Evolutionary conservation across 495 filamentous ascomycete genomes (phyloP).

Genomic region (Eremomyces bilateralis): DNA sequence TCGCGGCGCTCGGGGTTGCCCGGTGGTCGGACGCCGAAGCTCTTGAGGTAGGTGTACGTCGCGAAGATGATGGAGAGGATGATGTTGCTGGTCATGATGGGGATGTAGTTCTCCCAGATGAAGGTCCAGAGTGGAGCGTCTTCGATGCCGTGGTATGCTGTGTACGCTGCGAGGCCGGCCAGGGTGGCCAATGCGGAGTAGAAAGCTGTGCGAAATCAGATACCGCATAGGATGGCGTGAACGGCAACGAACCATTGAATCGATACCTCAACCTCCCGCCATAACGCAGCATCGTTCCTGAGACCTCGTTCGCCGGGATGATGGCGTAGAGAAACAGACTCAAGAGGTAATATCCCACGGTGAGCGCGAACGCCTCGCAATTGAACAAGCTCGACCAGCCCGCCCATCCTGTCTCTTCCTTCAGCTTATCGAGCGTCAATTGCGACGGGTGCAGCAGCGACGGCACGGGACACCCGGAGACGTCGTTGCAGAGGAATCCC

Average conservation of each 20-base stretch:
- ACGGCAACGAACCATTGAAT: constrained; percentile 46
- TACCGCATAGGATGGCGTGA: constrained; percentile 1
- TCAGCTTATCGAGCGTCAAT: constrained; percentile 46
- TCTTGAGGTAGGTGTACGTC: constrained; percentile 53
- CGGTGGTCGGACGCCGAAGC: constrained; percentile 51
- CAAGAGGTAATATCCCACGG: constrained; percentile 59
- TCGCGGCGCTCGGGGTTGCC: constrained; percentile 46
- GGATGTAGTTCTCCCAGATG: constrained; percentile 74
- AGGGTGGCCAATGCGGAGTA: constrained; percentile 49
- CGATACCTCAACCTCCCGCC: constrained; percentile 70
- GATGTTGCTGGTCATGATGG: constrained; percentile 65
- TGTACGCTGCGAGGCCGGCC: constrained; percentile 44
- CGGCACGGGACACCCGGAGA: constrained; percentile 75
- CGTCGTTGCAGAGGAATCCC: constrained; percentile 75
- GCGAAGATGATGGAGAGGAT: constrained; percentile 47
- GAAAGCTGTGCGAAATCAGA: constrained; percentile 37
- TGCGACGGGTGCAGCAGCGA: constrained; percentile 58
- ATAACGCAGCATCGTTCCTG: constrained; percentile 46
- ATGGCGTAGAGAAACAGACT: constrained; percentile 52
- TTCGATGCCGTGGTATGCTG: constrained; percentile 50
- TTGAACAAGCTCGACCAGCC: constrained; percentile 39
- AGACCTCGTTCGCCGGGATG: constrained; percentile 50
- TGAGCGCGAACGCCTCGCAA: constrained; percentile 34
- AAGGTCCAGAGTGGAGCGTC: constrained; percentile 80
- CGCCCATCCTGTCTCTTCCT: constrained; percentile 62